Evolutionary conservation across 1,284 basidiomycete species (phyloP).

Genomic region (Malassezia caprae): DNA sequence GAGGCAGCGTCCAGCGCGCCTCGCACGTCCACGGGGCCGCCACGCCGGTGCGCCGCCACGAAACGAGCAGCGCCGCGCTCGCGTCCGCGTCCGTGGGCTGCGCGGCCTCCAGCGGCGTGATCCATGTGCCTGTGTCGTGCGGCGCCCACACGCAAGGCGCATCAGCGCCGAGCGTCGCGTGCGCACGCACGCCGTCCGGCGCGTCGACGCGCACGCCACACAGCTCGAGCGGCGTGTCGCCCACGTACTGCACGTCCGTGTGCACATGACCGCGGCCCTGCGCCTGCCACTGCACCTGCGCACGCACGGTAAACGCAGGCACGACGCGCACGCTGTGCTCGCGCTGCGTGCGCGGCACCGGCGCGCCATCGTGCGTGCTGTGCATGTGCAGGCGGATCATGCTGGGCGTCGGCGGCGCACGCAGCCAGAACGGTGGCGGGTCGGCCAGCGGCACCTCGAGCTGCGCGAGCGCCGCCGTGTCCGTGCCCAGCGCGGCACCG

Average conservation of each 20-base stretch:
- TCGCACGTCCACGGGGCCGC: neutral
- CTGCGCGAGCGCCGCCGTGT: neutral
- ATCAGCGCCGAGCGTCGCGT: neutral
- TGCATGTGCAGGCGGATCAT: neutral
- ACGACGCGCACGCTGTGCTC: neutral
- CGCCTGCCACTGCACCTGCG: neutral
- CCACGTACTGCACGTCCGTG: neutral
- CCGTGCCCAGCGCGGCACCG: neutral
- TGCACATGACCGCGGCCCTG: neutral
- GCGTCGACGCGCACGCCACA: neutral
- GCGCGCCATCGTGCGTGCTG: neutral
- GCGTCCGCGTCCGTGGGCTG: neutral
- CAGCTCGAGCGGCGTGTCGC: neutral
- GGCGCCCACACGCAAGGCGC: neutral
- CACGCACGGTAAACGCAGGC: neutral
- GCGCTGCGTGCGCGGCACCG: neutral
- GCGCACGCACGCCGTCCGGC: neutral
- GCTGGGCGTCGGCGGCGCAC: constrained; percentile 3
- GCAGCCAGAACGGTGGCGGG: neutral
- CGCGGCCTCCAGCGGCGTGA: neutral
- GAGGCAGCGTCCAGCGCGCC: constrained; percentile 2
- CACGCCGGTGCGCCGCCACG: neutral
- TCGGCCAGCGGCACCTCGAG: neutral
- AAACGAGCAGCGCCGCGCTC: neutral
- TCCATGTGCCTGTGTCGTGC: neutral